Base-by-base conservation (phyloP, 106 monocot genomes). In the Allium cepa region DNA sequence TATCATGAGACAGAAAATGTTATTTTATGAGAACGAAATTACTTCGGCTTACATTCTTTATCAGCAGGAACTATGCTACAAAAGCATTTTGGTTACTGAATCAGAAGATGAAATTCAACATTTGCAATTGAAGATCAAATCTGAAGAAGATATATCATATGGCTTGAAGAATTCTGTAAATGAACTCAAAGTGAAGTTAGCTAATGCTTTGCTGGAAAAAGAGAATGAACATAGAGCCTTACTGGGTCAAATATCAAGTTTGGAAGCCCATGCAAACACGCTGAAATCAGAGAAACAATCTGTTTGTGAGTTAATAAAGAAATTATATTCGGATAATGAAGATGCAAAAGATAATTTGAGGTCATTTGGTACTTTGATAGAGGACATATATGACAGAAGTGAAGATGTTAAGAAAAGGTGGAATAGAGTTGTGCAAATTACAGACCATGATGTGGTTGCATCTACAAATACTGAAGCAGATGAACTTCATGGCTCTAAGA, bases 41-140 rank as follows among this genome's bases (percentile, higher is more conserved):
- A 3, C 27, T 22, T 50, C 18, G 28, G 6, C 9, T 67, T 50
- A 82, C 27, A 66, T 86, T 53, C 64, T 89, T 46, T 67, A 77
- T 62, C 55, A 78, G 60, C 84, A 84, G 8, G 89, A 88, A 61
- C 36, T 75, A 18, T 68, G 80, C 56, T 90, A 68, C 58, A 73
- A 63, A 67, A 76, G 68, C 53, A 17, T 70, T 8, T 11, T 82
- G 27, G 47, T 79, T 59, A 27, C 16, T 52, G 81, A 84, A 59
- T 14, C 80, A 49, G 88, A 92, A 76, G 63, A 69, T 46, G 53
- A 55, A 55, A 15, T 55, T 55, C 53, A 55, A 55, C 15, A 11
- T 55, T 55, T 55, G 7, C 53, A 55, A 15, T 15, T 11, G 15
- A 55, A 55, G 53, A 15, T 15, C 15, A 15, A 55, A 36, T 47